Base-by-base conservation (phyloP, 805 yeast genomes). In the Metschnikowia corniflorae region DNA sequence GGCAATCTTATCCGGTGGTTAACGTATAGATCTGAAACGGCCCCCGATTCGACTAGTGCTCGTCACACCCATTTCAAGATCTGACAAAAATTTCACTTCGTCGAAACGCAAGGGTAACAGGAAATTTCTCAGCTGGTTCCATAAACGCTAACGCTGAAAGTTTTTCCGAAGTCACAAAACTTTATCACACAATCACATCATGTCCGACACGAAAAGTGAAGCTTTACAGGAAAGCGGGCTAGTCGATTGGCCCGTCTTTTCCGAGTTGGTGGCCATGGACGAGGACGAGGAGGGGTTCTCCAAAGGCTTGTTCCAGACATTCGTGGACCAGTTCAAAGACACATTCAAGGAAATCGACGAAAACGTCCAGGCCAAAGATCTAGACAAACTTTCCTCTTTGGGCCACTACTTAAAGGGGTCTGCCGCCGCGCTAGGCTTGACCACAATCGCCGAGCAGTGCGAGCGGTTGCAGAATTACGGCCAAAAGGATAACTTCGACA, bases 371-470 rank as follows among this genome's bases (percentile, higher is more conserved):
- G 48, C 62, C 1, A 68, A 67, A 22, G 62, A 71, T 48, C 68
- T 88, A 41, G 71, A 66, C 26, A 70, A 78, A 43, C 64, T 93
- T 38, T 81, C 89, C 15, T 70, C 79, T 10, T 65, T 84, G 50
- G 98, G 98, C 10, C 98, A 93, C 58, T 93, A 86, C 55, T 70
- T 93, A 39, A 93, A 93, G 58, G 98, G 98, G 30, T 82, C 95
- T 9, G 94, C 97, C 1, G 95, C 97, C 2, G 91, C 96, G 1
- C 67, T 93, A 40, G 98, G 98, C 2, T 70, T 93, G 39, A 77
- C 75, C 29, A 78, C 80, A 43, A 85, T 93, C 33, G 88, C 88
- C 40, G 75, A 78, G 54, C 83, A 88, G 50, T 93, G 98, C 63
- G 98, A 89, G 60, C 71, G 89, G 47, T 89, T 93, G 44, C 98